Evolutionary conservation across 2,329 filamentous ascomycete species (phyloP).

Genomic region (Aaosphaeria arxii): DNA sequence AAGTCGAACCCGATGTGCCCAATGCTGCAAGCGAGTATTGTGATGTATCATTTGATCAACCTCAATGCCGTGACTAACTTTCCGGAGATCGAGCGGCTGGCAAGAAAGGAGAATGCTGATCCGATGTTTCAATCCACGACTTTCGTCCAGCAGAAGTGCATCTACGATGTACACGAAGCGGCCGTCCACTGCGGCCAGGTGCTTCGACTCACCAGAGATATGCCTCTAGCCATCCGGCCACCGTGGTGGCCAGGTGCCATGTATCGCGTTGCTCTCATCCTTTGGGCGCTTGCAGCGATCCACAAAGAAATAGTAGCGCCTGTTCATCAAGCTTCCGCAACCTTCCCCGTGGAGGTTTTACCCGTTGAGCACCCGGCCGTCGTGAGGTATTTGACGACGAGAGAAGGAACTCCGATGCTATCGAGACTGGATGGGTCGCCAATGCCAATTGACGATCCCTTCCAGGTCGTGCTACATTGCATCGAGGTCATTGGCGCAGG

Average conservation of each 20-base stretch:
- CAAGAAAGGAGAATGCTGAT: conserved; percentile 59
- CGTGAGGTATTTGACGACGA: conserved; percentile 51
- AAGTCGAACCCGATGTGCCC: conserved; percentile 57
- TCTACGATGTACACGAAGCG: conserved; percentile 61
- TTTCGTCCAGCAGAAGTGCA: conserved; percentile 59
- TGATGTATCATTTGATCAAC: conserved; percentile 69
- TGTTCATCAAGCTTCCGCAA: conserved; percentile 26
- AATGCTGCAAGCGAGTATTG: conserved; percentile 62
- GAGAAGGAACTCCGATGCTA: conserved; percentile 52
- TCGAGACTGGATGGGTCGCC: conserved; percentile 50
- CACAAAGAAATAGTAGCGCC: conserved; percentile 45
- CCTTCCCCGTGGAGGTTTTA: conserved; percentile 51
- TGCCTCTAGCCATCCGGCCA: conserved; percentile 60
- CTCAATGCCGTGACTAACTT: conserved; percentile 68
- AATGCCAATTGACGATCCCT: conserved; percentile 47
- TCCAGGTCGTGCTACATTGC: conserved; percentile 50
- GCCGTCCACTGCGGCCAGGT: conserved; percentile 68
- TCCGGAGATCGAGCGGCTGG: conserved; percentile 64
- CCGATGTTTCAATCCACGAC: conserved; percentile 54
- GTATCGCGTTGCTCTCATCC: conserved; percentile 55
- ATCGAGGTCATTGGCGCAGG: conserved; percentile 54
- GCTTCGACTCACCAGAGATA: conserved; percentile 57
- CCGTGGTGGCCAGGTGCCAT: conserved; percentile 70
- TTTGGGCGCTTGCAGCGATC: conserved; percentile 53
- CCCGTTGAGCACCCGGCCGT: conserved; percentile 51